phyloP scores from a whole-genome alignment of 345 rosid genomes.

The Pelargonium nanum region DNA sequence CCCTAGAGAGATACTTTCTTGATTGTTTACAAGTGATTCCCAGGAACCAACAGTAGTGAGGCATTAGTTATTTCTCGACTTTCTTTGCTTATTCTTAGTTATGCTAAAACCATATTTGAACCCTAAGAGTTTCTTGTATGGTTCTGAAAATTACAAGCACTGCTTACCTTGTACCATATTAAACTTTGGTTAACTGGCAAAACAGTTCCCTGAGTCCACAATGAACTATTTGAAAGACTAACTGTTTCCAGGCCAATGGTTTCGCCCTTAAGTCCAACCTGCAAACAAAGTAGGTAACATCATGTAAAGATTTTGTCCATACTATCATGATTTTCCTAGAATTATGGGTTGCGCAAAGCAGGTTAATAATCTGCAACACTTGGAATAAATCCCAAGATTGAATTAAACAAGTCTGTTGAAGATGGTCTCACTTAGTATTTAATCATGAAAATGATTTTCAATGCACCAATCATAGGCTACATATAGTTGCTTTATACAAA shows the following conservation, averaged over 20 bases:
- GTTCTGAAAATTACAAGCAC: background rate
- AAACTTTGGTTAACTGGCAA: slow-evolving; percentile 36
- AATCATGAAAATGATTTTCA: background rate
- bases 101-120: background rate
- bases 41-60: no score
- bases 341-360: background rate
- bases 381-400: no score
- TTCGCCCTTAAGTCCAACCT: slow-evolving; percentile 62
- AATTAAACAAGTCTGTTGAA: background rate
- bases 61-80: no score
- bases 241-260: slow-evolving; percentile 32
- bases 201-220: slow-evolving; percentile 33
- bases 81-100: background rate
- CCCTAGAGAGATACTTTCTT: no score
- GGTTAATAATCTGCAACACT: background rate
- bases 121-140: background rate
- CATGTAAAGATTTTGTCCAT: background rate
- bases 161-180: slow-evolving; percentile 57
- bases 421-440: background rate
- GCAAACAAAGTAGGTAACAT: slow-evolving; percentile 5
- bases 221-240: slow-evolving; percentile 34
- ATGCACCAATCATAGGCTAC: background rate
- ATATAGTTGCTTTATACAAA: background rate
- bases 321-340: no score
- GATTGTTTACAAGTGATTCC: no score